Conservation (phyloP, 768 basidiomycete genomes). For the Dacryopinax primogenitus region DNA sequence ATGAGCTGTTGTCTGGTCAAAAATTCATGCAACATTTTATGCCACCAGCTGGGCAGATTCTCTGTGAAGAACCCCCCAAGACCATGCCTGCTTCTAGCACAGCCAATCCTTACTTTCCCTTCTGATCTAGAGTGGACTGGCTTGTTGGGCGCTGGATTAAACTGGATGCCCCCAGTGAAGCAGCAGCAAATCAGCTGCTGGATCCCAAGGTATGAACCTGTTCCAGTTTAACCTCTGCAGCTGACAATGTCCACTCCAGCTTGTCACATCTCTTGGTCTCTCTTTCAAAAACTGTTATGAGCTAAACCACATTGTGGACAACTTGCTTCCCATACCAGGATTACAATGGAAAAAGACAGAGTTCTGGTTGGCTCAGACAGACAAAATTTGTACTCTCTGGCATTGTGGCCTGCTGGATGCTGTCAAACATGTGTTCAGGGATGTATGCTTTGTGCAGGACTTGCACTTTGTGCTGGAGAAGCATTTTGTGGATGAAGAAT, state of each 20-base stretch:
- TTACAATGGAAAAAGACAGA: background rate
- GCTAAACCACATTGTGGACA: background rate
- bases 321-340: background rate
- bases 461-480: background rate
- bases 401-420: background rate
- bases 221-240: background rate
- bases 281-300: slow-evolving; percentile 7
- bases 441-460: background rate
- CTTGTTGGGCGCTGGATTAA: background rate
- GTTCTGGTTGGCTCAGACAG: background rate
- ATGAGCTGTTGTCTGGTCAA: too few species aligned
- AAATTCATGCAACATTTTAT: too few species aligned
- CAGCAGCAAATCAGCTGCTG: background rate
- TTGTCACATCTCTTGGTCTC: background rate
- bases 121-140: background rate
- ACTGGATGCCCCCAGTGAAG: background rate
- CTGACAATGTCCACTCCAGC: background rate
- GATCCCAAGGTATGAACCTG: background rate
- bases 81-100: background rate
- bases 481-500: background rate
- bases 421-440: background rate
- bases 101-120: background rate
- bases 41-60: too few species aligned
- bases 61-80: background rate
- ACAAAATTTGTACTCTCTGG: background rate